Percentiles rank a stretch among this genome's conserved stretches.
Evolutionary conservation across 2,329 filamentous ascomycete species (phyloP).

Genomic region (Colletotrichum sp.): DNA sequence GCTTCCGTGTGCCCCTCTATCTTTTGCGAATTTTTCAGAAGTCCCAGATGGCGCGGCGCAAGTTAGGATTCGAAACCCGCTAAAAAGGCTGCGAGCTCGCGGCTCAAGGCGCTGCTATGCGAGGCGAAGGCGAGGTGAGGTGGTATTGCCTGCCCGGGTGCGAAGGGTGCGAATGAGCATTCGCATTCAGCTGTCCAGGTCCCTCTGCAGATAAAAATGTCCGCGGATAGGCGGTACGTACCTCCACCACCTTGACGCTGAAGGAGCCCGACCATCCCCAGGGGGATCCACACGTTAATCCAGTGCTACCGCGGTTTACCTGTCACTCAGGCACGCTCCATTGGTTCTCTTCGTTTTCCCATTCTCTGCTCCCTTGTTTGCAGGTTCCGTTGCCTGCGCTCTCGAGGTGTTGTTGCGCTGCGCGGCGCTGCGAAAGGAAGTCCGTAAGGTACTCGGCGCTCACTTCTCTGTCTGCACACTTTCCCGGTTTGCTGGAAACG

Average conservation of each 20-base stretch:
- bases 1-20: slow-evolving; percentile 8
- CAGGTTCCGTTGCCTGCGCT: background rate
- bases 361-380: background rate
- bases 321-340: slow-evolving; percentile 11
- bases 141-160: background rate
- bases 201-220: background rate
- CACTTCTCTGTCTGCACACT: background rate
- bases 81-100: background rate
- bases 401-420: background rate
- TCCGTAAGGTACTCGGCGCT: background rate
- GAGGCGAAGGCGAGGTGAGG: background rate
- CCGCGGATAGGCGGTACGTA: background rate
- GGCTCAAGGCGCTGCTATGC: background rate
- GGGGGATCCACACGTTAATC: slow-evolving; percentile 5
- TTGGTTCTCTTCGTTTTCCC: background rate
- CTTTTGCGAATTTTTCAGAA: background rate
- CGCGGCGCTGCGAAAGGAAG: background rate
- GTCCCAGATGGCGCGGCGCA: background rate
- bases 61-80: background rate
- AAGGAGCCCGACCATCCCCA: background rate
- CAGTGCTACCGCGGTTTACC: slow-evolving; percentile 7
- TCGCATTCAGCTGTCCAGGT: background rate
- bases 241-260: background rate
- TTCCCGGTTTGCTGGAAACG: slow-evolving; percentile 12
- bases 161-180: background rate